Evolutionary conservation across 2,329 filamentous ascomycete species (phyloP).

Genomic region (Lasiodiplodia sp.): DNA sequence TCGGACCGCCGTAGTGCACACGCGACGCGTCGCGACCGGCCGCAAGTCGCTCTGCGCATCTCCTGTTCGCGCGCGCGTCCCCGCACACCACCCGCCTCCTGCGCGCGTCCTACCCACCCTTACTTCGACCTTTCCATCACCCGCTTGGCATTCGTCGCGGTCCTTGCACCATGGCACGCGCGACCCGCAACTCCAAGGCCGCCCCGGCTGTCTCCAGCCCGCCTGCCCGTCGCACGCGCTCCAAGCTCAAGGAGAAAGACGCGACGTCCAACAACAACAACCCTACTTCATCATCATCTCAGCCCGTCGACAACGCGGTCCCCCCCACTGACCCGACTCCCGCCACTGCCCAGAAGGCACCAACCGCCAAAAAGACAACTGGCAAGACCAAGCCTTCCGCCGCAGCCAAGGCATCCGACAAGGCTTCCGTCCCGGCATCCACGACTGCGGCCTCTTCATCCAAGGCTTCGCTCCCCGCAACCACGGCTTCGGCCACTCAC

Average conservation of each 20-base stretch:
- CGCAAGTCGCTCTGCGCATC: conserved; percentile 11
- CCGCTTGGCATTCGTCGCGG: not conserved
- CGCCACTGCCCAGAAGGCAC: not conserved
- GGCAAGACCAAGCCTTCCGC: conserved; percentile 2
- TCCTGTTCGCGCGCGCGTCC: not conserved
- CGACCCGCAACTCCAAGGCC: not conserved
- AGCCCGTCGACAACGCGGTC: conserved; percentile 3
- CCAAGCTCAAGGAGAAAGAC: conserved; percentile 21
- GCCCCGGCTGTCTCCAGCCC: conserved; percentile 4
- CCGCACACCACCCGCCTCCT: conserved; percentile 17
- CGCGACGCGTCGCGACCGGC: conserved; percentile 22
- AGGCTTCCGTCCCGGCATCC: not conserved
- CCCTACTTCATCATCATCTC: not conserved
- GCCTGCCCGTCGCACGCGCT: conserved; percentile 18
- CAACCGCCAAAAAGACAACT: not conserved
- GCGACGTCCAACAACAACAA: not conserved
- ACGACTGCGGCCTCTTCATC: not conserved
- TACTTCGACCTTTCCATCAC: conserved; percentile 11
- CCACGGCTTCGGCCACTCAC: not conserved
- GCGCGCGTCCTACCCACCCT: conserved; percentile 16
- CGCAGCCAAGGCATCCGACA: not conserved
- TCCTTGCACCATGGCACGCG: conserved; percentile 22
- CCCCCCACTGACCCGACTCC: not conserved
- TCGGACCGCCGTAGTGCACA: conserved; percentile 7
- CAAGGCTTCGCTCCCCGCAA: not conserved